A percentile compares a stretch with the other conserved stretches of the same genome.
Evolutionary conservation across 2,329 filamentous ascomycete genomes (phyloP).

Genomic region (Beauveria brongniartii): DNA sequence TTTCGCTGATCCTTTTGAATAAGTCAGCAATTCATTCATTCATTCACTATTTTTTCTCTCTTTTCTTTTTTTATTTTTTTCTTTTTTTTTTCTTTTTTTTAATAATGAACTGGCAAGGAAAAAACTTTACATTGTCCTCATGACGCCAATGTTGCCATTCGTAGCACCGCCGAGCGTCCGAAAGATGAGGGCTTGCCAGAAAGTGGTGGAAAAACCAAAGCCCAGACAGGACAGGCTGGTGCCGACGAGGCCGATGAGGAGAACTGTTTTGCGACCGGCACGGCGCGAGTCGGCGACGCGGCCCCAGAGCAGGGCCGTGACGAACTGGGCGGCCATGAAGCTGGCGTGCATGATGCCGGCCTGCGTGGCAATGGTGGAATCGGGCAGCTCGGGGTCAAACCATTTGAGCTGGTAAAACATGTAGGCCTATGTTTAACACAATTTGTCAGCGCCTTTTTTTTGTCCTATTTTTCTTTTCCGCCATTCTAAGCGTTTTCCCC

Average conservation of each 20-base stretch:
- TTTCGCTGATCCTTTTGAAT: constrained; percentile 49
- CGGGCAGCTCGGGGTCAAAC: constrained; percentile 49
- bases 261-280: constrained; percentile 66
- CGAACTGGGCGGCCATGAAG: constrained; percentile 75
- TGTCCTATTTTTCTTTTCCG: too few relatives aligned
- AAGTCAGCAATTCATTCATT: neutral
- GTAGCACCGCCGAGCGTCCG: constrained; percentile 64
- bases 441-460: neutral
- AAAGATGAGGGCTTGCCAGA: constrained; percentile 65
- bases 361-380: constrained; percentile 64
- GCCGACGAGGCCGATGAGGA: constrained; percentile 68
- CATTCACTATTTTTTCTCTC: too few relatives aligned
- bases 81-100: neutral
- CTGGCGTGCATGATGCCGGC: constrained; percentile 70
- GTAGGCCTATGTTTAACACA: constrained; percentile 47
- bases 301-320: constrained; percentile 79
- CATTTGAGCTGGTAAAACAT: constrained; percentile 85
- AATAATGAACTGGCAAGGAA: constrained; percentile 9
- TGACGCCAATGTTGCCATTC: constrained; percentile 64
- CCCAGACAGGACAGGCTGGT: constrained; percentile 36
- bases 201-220: constrained; percentile 58
- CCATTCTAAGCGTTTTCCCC: too few relatives aligned
- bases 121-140: constrained; percentile 57
- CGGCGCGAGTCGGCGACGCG: constrained; percentile 54
- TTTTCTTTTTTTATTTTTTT: neutral